Conservation (phyloP, 1,284 basidiomycete genomes). For the Singerocomus inundabilis region DNA sequence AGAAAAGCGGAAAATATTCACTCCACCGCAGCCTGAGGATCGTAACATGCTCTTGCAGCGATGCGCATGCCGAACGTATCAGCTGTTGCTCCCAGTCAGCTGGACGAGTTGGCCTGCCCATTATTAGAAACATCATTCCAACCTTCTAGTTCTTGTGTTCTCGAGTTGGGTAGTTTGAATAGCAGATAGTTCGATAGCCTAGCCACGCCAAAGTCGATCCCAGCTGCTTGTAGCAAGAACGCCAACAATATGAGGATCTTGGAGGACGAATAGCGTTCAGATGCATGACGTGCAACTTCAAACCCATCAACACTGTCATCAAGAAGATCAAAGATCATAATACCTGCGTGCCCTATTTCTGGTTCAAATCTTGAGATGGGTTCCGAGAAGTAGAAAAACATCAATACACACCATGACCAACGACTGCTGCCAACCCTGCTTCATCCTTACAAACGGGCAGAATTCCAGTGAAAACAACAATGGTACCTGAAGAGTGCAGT, state of each 20-base stretch:
- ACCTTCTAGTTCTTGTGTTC: conserved; percentile 82
- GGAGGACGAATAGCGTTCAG: conserved; percentile 64
- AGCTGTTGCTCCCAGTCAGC: conserved; percentile 41
- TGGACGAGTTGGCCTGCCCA: not conserved
- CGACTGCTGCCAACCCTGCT: conserved; percentile 81
- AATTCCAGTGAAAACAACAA: conserved; percentile 91
- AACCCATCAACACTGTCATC: conserved; percentile 5
- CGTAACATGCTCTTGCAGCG: conserved; percentile 77
- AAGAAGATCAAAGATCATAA: conserved; percentile 7
- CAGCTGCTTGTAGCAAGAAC: conserved; percentile 49
- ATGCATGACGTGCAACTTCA: conserved; percentile 72
- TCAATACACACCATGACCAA: conserved; percentile 72
- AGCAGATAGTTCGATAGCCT: conserved; percentile 52
- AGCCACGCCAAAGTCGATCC: conserved; percentile 54
- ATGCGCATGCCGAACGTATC: conserved; percentile 75
- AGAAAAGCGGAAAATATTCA: conserved; percentile 35
- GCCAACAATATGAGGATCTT: conserved; percentile 55
- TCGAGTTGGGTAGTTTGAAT: conserved; percentile 80
- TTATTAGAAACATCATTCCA: conserved; percentile 9
- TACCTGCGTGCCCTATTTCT: conserved; percentile 89
- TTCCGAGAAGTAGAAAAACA: not conserved
- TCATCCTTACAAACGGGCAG: conserved; percentile 78
- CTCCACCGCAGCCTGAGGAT: conserved; percentile 74
- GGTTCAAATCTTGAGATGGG: not conserved
- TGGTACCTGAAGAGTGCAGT: conserved; percentile 47